Base-by-base conservation (phyloP, 1,284 basidiomycete species). In the Rhizopogon parksii region DNA sequence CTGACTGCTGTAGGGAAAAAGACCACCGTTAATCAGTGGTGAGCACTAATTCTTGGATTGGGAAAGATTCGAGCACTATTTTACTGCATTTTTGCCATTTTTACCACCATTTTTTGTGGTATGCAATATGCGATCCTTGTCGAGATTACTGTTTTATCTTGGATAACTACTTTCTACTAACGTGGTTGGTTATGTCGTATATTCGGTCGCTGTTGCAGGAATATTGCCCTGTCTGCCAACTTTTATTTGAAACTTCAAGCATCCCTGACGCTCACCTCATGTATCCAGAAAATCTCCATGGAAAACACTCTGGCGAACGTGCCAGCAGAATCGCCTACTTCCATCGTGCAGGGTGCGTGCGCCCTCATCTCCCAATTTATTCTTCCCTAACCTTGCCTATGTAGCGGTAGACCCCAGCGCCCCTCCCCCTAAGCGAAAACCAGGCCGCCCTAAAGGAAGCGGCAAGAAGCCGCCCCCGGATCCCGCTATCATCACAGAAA, bases 381-480 rank as follows among this genome's bases (percentile, higher is more conserved):
- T 32, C 14, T 40, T 49, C 14, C 11, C n/a, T 40, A 54, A 64
- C 50, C 62, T 38, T 24, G 25, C 21, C 6, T 25, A 35, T 36
- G 17, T 40, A 65, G 64, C 63, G 35, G 53, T 54, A 19, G 65
- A 67, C 53, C 64, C 63, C 17, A 62, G 47, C 14, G 53, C 52
- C 11, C 56, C 64, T 21, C 56, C 65, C 4, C 57, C 60, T 14
- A 80, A 79, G 58, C 73, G 77, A 35, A 71, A 70, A 45, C 77
- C 78, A 35, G 77, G 77, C 5, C 69, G 77, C 34, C 77, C 77
- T 12, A 78, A 78, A 55, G 78, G 77, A 36, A 79, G 76, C 50
- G 76, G 74, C 34, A 79, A 80, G 63, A 80, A 80, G 51, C 67
- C 67, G 11, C 54, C 70, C 6, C 66, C 70, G 1, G 69, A 70